Conservation (phyloP, 345 rosid genomes). For the Ceriops tagal region DNA sequence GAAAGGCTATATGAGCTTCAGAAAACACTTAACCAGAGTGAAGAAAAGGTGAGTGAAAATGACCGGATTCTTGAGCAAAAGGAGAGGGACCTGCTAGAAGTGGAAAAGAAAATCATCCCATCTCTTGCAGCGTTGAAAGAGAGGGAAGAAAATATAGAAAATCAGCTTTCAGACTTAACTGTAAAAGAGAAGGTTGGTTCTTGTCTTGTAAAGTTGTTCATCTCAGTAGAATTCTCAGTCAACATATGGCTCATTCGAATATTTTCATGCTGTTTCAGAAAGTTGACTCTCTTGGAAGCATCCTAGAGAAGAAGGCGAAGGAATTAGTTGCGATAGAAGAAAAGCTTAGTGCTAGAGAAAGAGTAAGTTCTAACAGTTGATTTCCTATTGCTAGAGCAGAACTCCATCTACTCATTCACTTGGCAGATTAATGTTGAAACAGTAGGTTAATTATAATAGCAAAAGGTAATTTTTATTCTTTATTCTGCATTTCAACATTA, state of each 20-base stretch:
- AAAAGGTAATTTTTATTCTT: too few relatives aligned
- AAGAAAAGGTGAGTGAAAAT: slow-evolving; percentile 49
- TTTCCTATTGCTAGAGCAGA: background rate
- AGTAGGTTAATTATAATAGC: too few relatives aligned
- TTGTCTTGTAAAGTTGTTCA: slow-evolving; percentile 1
- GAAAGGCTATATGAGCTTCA: slow-evolving; percentile 47
- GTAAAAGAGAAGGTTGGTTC: slow-evolving; percentile 59
- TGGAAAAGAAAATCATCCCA: slow-evolving; percentile 45
- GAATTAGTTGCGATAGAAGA: slow-evolving; percentile 57
- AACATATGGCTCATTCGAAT: background rate
- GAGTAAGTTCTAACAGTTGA: slow-evolving; percentile 42
- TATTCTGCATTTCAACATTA: too few relatives aligned
- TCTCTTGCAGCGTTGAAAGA: slow-evolving; percentile 48
- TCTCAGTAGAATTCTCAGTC: slow-evolving; percentile 1
- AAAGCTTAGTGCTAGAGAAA: slow-evolving; percentile 63
- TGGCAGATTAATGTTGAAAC: too few relatives aligned
- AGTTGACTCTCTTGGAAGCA: slow-evolving; percentile 37
- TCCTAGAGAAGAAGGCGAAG: slow-evolving; percentile 50
- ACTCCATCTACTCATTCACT: too few relatives aligned
- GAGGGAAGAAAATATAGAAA: slow-evolving; percentile 48
- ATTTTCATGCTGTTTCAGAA: slow-evolving; percentile 31
- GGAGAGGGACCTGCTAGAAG: slow-evolving; percentile 52
- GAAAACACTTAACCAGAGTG: slow-evolving; percentile 48
- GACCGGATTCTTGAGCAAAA: slow-evolving; percentile 45
- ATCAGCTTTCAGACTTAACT: slow-evolving; percentile 47